A percentile compares a stretch with the other conserved stretches of the same genome.
phyloP scores from a whole-genome alignment of 805 yeast genomes.

The Candida tibetensis region DNA sequence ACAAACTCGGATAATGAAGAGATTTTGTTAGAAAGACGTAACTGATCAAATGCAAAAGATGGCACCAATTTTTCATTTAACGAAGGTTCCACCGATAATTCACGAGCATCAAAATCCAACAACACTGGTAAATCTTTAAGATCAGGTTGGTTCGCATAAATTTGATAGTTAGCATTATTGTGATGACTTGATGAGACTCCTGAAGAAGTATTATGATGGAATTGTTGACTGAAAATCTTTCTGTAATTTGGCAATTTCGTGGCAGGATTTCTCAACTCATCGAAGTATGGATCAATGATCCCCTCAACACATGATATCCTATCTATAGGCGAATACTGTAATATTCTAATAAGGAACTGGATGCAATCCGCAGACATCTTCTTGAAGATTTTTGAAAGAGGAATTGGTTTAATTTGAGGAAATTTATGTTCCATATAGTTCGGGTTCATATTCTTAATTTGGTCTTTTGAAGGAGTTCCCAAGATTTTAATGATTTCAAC shows the following conservation, averaged over 20 bases:
- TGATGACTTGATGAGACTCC: conserved; percentile 16
- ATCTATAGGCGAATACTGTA: conserved; percentile 67
- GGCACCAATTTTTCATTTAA: conserved; percentile 44
- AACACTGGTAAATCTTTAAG: conserved; percentile 45
- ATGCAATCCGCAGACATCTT: conserved; percentile 52
- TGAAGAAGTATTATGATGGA: conserved; percentile 19
- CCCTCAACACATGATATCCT: conserved; percentile 60
- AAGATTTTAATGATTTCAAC: conserved; percentile 94
- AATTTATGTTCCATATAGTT: conserved; percentile 96
- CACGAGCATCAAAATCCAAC: conserved; percentile 52
- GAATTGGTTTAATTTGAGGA: conserved; percentile 82
- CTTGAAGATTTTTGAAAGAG: conserved; percentile 64
- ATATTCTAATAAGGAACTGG: conserved; percentile 51
- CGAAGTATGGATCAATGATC: conserved; percentile 52
- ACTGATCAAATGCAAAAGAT: conserved; percentile 29
- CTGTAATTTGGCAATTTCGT: conserved; percentile 44
- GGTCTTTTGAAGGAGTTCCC: conserved; percentile 93
- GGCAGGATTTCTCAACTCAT: conserved; percentile 43
- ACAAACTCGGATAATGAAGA: conserved; percentile 32
- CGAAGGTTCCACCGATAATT: conserved; percentile 44
- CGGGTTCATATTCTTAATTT: conserved; percentile 92
- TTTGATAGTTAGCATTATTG: conserved; percentile 43
- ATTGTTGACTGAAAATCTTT: conserved; percentile 38
- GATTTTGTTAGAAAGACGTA: conserved; percentile 20
- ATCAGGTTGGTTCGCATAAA: conserved; percentile 39